Evolutionary conservation across 164 flowering plant species (phyloP), one percentile per base, ranked within the genome.

Genomic region (Euptelea pleiosperma): DNA sequence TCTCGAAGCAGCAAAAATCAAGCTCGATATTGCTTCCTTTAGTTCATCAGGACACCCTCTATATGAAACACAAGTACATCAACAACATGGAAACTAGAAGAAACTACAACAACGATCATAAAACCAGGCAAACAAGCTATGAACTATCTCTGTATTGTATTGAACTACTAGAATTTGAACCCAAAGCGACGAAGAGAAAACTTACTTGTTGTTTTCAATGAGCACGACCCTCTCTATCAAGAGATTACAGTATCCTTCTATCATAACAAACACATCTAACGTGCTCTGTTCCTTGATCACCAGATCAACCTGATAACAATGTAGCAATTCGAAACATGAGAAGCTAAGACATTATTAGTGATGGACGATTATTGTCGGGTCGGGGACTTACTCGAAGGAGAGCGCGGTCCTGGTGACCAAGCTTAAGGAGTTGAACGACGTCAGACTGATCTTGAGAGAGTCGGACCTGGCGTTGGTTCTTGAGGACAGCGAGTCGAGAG

Each of bases 41-140:
- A 93, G 70, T 44, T 93, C 97, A 1, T 83, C 82, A 19, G 97
- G 96, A 58, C 98, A 93, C 10, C 11, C 78, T 62, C 98, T 89
- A 55, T 8, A 51, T 30, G 40, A 30, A 28, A n/a, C n/a, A n/a
- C n/a, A n/a, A n/a, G 6, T 15, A 30, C 2, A 41, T 18, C 50
- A 40, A 40, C 10, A 41, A 39, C 14, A 61, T 2, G 6, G 36
- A 6, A 19, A 46, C n/a, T n/a, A n/a, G n/a, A n/a, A n/a, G n/a
- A n/a, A n/a, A n/a, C n/a, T n/a, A n/a, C n/a, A n/a, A n/a, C n/a
- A n/a, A n/a, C n/a, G n/a, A n/a, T n/a, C n/a, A n/a, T n/a, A n/a
- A n/a, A n/a, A n/a, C n/a, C n/a, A n/a, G n/a, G n/a, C n/a, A n/a
- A n/a, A n/a, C n/a, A n/a, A n/a, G n/a, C n/a, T n/a, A n/a, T n/a